Percentiles rank a stretch among this genome's conserved stretches.
Conservation (phyloP, 108 stramenopile species). For the Cyclostephanos invisitatus region DNA sequence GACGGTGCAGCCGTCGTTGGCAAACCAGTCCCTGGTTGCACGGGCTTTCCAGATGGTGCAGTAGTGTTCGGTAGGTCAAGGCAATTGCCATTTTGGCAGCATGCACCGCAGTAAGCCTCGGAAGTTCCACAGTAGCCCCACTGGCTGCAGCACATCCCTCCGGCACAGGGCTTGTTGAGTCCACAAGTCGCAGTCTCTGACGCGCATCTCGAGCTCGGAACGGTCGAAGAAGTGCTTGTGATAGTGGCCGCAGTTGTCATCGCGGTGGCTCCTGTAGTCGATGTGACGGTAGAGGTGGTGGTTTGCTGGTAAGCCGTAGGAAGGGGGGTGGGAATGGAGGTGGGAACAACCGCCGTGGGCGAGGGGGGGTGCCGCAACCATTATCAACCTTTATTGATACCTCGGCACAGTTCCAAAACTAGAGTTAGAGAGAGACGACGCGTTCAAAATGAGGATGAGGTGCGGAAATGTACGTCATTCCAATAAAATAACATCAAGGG, state of each 20-base stretch:
- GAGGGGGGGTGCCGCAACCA: constrained; percentile 11
- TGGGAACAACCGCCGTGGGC: background rate
- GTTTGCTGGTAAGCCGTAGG: constrained; percentile 1
- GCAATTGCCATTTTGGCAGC: constrained; percentile 28
- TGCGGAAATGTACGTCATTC: background rate
- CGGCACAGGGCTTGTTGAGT: constrained; percentile 17
- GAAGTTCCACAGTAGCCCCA: constrained; percentile 29
- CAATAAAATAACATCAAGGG: too few species aligned
- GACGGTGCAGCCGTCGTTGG: constrained; percentile 8
- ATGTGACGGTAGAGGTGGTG: constrained; percentile 13
- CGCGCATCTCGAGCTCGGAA: constrained; percentile 8
- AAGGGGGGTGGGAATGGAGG: background rate
- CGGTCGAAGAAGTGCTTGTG: constrained; percentile 5
- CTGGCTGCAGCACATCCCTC: constrained; percentile 22
- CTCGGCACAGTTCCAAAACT: constrained; percentile 49
- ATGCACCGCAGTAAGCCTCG: constrained; percentile 21
- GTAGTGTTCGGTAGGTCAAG: background rate
- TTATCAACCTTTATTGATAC: constrained; percentile 25
- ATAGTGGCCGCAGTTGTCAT: constrained; percentile 12
- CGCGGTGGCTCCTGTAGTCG: constrained; percentile 12
- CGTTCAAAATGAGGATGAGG: background rate
- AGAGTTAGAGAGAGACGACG: too few species aligned
- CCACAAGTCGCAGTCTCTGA: constrained; percentile 23
- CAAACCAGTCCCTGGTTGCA: background rate
- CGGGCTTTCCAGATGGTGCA: constrained; percentile 8